Evolutionary conservation across 352 stramenopile species (phyloP), one percentile per base, ranked within the genome.

Genomic region (Phytophthora uliginosa): DNA sequence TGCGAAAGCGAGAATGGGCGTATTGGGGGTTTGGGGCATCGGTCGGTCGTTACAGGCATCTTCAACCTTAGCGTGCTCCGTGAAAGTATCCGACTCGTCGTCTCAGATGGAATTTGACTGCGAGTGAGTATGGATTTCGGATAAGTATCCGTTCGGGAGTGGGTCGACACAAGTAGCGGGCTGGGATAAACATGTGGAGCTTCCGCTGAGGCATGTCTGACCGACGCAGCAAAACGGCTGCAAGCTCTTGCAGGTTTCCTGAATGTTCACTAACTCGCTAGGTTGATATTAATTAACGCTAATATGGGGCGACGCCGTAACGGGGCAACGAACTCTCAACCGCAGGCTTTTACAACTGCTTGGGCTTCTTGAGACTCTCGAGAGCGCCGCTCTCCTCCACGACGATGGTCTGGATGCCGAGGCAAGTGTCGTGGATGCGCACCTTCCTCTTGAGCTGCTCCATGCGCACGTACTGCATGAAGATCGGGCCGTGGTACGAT

Each of bases 381-480:
- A 36, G 47, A 4, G 31, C 52, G 22, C 72, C 51, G 18, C 50
- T 60, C 59, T 78, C 54, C 45, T 86, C 80, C 53, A 94, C 76
- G 20, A 89, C 69, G 42, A 95, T 92, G 7, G 85, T 92, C 61
- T 92, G 73, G 59, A 95, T 91, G 18, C 85, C 85, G 33, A 92
- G 73, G 40, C 70, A 72, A 17, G 76, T 82, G 42, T 84, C 63
- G 33, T 77, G 66, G 58, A 95, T 88, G 54, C 81, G 65, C 17
- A 78, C 77, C 57, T 91, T 91, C 47, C 84, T 79, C 75, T 95
- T 63, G 12, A 90, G 83, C 73, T 95, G 80, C 63, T 93, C 85
- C 71, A 90, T 88, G 13, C 89, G 87, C 58, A 95, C 86, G 77
- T 93, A 96, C 68, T 96, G 87, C 89, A 95, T 95, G 55, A 96